phyloP scores from a whole-genome alignment of 2,329 filamentous ascomycete genomes.

The Blumeria graminis region DNA sequence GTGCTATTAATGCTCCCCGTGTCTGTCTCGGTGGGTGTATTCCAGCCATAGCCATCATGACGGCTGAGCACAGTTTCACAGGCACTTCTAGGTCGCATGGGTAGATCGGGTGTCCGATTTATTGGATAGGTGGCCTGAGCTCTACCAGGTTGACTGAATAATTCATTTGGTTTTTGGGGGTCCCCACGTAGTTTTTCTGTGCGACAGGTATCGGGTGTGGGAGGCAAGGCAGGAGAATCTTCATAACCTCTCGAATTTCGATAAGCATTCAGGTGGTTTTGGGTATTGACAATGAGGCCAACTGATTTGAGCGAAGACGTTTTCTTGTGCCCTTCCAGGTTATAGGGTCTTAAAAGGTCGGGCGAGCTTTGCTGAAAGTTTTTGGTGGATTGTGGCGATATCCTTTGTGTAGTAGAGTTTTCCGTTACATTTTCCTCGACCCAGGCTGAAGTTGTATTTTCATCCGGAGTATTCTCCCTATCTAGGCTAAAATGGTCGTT shows the following conservation, averaged over 20 bases:
- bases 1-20: constrained; percentile 9
- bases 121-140: too few relatives aligned
- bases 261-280: constrained; percentile 10
- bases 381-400: constrained; percentile 3
- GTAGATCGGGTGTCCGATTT: neutral
- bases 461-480: neutral
- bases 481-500: constrained; percentile 2
- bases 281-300: neutral
- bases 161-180: constrained; percentile 27
- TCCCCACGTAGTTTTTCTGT: constrained; percentile 16
- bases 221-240: constrained; percentile 11
- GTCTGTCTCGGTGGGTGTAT: constrained; percentile 11
- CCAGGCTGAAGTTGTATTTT: constrained; percentile 5
- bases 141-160: constrained; percentile 4
- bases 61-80: constrained; percentile 15
- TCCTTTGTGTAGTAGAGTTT: constrained; percentile 2
- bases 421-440: constrained; percentile 11
- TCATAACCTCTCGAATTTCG: constrained; percentile 14
- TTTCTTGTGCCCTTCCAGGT: constrained; percentile 4
- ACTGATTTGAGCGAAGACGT: neutral
- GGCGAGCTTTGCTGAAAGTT: constrained; percentile 21
- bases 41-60: constrained; percentile 16
- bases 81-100: constrained; percentile 12
- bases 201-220: constrained; percentile 16
- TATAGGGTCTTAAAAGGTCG: neutral